A percentile compares a stretch with the other conserved stretches of the same genome.
Conservation (phyloP, 2,329 filamentous ascomycete species). For the Trichothecium roseum region DNA sequence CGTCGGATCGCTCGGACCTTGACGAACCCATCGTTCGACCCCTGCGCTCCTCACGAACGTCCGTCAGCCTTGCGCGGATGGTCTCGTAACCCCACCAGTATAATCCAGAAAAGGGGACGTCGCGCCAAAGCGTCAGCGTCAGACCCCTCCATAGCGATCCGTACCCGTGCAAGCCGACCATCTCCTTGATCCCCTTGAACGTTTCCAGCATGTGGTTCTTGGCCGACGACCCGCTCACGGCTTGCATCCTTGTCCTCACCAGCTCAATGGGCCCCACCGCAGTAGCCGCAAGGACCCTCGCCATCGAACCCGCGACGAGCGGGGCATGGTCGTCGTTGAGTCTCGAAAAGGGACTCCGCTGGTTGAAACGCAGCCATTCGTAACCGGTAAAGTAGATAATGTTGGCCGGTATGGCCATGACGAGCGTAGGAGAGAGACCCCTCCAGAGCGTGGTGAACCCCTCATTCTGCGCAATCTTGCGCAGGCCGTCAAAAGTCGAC, state of each 20-base stretch:
- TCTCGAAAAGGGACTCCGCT: conserved; percentile 58
- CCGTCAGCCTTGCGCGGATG: conserved; percentile 60
- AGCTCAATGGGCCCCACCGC: conserved; percentile 88
- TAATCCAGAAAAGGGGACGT: conserved; percentile 91
- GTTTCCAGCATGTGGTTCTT: conserved; percentile 72
- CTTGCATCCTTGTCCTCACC: conserved; percentile 86
- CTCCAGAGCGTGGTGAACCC: conserved; percentile 81
- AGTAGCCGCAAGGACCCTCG: conserved; percentile 70
- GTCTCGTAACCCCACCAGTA: conserved; percentile 99
- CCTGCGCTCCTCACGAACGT: conserved; percentile 47
- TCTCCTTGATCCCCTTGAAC: conserved; percentile 61
- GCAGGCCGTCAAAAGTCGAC: conserved; percentile 82
- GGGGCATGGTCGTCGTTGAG: conserved; percentile 64
- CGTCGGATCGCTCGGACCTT: conserved; percentile 26
- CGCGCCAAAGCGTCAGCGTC: conserved; percentile 85
- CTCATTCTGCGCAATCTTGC: conserved; percentile 92
- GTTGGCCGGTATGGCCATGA: conserved; percentile 91
- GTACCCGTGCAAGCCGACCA: conserved; percentile 71
- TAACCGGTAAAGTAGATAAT: conserved; percentile 99
- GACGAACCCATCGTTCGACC: conserved; percentile 26
- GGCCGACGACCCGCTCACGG: conserved; percentile 46
- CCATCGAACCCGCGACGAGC: conserved; percentile 66
- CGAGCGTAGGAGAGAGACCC: conserved; percentile 82
- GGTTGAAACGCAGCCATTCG: conserved; percentile 77
- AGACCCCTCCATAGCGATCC: conserved; percentile 82